These are phyloP conservation scores for Coemansia sp. DNA, from an alignment of 192 early-diverging fungal genomes.

Conservation along the genomic window DNA sequence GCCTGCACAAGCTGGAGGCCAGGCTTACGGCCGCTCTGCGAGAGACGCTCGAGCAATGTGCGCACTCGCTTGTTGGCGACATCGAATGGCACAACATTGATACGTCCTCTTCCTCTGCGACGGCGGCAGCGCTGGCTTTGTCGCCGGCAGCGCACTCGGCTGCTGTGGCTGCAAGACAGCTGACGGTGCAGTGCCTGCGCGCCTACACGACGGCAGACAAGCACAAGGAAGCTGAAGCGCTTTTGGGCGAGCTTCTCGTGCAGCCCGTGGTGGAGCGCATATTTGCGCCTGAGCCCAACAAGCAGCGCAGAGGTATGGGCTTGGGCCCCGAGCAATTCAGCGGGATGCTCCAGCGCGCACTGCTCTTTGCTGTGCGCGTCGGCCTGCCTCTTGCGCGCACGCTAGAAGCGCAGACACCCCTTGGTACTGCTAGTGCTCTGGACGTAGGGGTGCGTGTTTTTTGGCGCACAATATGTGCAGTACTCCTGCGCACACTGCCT, in stretches of 20 bases:
- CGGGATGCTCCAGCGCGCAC: conserved; percentile 8
- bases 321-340: conserved; percentile 21
- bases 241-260: conserved; percentile 23
- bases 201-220: conserved; percentile 30
- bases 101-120: too few species aligned
- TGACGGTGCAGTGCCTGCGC: conserved; percentile 26
- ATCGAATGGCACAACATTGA: too few species aligned
- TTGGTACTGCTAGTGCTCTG: too few species aligned
- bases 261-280: conserved; percentile 6
- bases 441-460: conserved; percentile 23
- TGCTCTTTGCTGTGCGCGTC: conserved; percentile 10
- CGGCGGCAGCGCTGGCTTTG: too few species aligned
- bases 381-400: conserved; percentile 11
- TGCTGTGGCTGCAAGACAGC: background rate
- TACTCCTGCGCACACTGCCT: conserved; percentile 15
- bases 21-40: conserved; percentile 15
- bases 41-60: background rate
- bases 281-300: conserved; percentile 10
- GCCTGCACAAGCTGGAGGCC: conserved; percentile 10
- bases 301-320: conserved; percentile 42
- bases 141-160: background rate
- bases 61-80: conserved; percentile 7
- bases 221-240: conserved; percentile 11
- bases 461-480: conserved; percentile 24
- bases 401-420: conserved; percentile 8